Base-by-base conservation (phyloP, 345 rosid species). In the Populus alba region DNA sequence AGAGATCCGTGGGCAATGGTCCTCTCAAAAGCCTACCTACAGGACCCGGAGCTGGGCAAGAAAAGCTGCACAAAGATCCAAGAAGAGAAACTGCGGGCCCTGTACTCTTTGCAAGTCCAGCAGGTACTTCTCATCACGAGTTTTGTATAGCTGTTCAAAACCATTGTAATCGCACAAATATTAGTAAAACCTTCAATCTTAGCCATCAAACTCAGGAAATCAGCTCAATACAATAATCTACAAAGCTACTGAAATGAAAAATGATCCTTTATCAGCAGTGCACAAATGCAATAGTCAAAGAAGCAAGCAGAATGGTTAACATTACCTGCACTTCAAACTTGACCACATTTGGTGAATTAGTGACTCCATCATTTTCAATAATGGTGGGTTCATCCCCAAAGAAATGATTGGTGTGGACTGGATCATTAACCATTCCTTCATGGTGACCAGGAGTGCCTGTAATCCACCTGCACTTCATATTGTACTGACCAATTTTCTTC, bases 401-500 rank as follows among this genome's bases (percentile, higher is more conserved):
- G 79, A 87, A 88, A 79, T 84, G 81, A 83, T 87, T 87, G 72
- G 78, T 81, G 22, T 86, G 92, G 72, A 76, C 79, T 16, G 86
- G 81, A 82, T 90, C 89, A 68, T 88, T 87, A 62, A 89, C 80
- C 90, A 92, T 94, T 80, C 91, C 92, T 75, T 88, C 90, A 55
- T 74, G 87, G 81, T 85, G 90, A 81, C 87, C 90, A 53, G 90
- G 75, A 77, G 73, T 80, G 71, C 87, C 87, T 73, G 85, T 90
- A 83, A 92, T 82, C 98, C 98, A 94, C 85, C 93, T 86, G 90
- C 97, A 96, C 85, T 92, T 94, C 94, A 96, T 87, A 88, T 94
- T 92, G 87, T 96, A 94, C 69, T 92, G 97, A 68, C 98, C 97
- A 35, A 94, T 94, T 88, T 91, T 96, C 87, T 96, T 94, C 99